Base-by-base conservation (phyloP, 352 stramenopile species). In the Plasmopara halstedii region DNA sequence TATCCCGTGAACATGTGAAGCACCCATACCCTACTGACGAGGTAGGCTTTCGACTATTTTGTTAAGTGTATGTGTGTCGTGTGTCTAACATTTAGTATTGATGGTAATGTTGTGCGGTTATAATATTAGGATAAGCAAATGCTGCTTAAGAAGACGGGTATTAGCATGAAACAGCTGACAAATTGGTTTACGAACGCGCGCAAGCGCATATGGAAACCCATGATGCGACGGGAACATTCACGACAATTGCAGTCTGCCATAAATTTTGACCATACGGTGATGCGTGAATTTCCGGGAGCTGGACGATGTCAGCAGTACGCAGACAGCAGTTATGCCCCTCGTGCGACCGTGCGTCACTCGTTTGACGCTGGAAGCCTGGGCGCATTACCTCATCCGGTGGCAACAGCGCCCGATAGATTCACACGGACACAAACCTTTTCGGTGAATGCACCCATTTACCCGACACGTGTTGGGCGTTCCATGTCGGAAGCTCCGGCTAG, bases 111-210 rank as follows among this genome's bases (percentile, higher is more conserved):
- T n/a, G n/a, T n/a, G n/a, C n/a, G n/a, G n/a, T n/a, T n/a, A n/a
- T n/a, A n/a, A n/a, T n/a, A n/a, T n/a, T 17, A 85, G 64, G 82
- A 95, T 62, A 95, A 95, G 54, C 80, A 91, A 73, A 89, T 88
- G 80, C 59, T 95, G 50, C 67, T 91, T 7, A 84, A 88, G 63
- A 87, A 89, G 69, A 92, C 83, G 10, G 82, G 79, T 20, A 89
- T 95, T 51, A 92, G 85, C 55, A 91, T 93, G 82, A 93, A 92
- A 61, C 83, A 95, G 63, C 76, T 95, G 36, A 95, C 83, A 2
- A 91, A 94, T 42, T 94, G 83, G 83, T 93, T 94, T 46, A 94
- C 83, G 9, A 94, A 94, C 56, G 82, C 79, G 1, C 74, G 83
- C 29, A 94, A 94, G 46, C 79, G 83, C 38, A 90, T 94, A 42